These are phyloP conservation scores for Rhytidiadelphus loreus DNA, from an alignment of 225 moss, liverwort and hornwort genomes.

Conservation along the genomic window DNA sequence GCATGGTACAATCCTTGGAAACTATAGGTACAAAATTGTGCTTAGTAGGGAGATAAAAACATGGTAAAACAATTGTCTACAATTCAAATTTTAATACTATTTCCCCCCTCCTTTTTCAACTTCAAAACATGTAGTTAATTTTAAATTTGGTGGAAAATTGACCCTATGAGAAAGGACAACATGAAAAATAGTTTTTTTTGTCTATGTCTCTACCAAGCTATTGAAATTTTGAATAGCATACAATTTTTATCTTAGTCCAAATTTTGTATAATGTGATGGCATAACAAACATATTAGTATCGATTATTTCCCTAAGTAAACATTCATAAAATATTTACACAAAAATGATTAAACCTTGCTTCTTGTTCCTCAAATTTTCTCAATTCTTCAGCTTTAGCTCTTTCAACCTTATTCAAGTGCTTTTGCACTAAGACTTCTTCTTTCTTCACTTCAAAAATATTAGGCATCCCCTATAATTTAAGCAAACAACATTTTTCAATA, in stretches of 20 bases:
- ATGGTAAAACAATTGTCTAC: neutral
- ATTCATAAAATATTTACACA: neutral
- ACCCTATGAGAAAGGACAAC: no score
- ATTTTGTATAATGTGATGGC: neutral
- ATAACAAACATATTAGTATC: neutral
- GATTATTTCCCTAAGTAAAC: neutral
- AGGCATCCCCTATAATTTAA: constrained; percentile 49
- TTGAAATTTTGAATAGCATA: neutral
- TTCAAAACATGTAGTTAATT: neutral
- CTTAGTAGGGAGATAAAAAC: accelerated
- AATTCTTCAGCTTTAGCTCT: constrained; percentile 35
- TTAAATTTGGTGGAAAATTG: neutral
- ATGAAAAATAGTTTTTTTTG: accelerated
- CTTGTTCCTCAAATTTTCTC: constrained; percentile 46
- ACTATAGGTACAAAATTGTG: neutral
- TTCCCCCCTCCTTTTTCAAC: accelerated
- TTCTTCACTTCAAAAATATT: constrained; percentile 64
- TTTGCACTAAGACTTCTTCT: constrained; percentile 64
- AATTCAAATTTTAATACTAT: neutral
- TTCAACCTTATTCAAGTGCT: constrained; percentile 59
- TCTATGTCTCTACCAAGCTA: neutral
- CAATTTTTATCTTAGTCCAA: accelerated
- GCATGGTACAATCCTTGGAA: accelerated
- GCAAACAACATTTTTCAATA: neutral
- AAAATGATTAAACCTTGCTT: constrained; percentile 20